Percentiles rank a stretch among this genome's conserved stretches.
These are phyloP conservation scores for Phaeosphaeriaceae sp. DNA, from an alignment of 2,329 filamentous ascomycete species.

Conservation along the genomic window DNA sequence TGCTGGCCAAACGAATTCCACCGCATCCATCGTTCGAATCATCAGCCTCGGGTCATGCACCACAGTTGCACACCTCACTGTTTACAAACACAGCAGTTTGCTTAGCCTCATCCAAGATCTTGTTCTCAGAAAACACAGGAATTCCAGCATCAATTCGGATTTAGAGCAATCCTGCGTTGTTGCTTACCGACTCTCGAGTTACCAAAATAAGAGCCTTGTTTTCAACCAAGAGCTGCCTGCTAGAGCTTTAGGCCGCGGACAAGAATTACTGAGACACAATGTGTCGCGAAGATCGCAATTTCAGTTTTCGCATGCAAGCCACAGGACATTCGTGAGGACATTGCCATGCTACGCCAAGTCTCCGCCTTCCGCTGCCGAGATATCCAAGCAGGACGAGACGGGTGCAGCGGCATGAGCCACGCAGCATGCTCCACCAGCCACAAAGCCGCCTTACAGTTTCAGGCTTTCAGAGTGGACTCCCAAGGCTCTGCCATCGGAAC, in stretches of 20 bases:
- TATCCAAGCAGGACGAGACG: constrained; percentile 7
- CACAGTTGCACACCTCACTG: too few species aligned
- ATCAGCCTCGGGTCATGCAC: too few species aligned
- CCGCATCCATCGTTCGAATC: too few species aligned
- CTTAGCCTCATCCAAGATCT: too few species aligned
- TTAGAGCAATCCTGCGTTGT: too few species aligned
- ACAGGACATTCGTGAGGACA: not conserved
- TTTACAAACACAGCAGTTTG: too few species aligned
- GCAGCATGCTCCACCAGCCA: constrained; percentile 6
- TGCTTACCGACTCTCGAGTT: too few species aligned
- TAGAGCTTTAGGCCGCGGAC: not conserved
- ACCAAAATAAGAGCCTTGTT: not conserved
- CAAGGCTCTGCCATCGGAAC: constrained; percentile 1
- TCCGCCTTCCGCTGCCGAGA: constrained; percentile 13
- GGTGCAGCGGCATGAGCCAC: constrained; percentile 10
- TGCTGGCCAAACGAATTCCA: too few species aligned
- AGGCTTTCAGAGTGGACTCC: not conserved
- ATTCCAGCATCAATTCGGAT: too few species aligned
- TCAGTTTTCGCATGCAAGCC: not conserved
- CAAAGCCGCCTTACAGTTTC: not conserved
- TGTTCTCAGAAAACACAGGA: too few species aligned
- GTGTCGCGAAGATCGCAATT: not conserved
- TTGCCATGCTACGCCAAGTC: constrained; percentile 5
- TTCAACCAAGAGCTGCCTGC: not conserved
- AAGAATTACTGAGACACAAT: not conserved